Base-by-base conservation (phyloP, 345 rosid genomes). In the Populus tremula region DNA sequence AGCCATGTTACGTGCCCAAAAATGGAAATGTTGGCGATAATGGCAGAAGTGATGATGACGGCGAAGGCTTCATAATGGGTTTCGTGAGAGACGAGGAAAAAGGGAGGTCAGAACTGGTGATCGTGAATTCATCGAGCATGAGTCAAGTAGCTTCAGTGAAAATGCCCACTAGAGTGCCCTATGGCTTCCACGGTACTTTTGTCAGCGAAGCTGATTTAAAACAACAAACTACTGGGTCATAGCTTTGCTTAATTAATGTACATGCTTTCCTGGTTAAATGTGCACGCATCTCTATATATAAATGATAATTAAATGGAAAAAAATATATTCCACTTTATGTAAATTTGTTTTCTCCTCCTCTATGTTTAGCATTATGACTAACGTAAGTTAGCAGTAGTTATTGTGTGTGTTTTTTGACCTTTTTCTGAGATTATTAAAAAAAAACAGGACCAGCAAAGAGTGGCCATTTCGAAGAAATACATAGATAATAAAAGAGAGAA, bases 131-230 rank as follows among this genome's bases (percentile, higher is more conserved):
- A 25, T 54, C 70, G 38, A 84, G 38, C 69, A 85, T 91, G 92
- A 76, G 89, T 79, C 86, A 84, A 76, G 93, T 84, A 47, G 92
- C 86, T 61, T 43, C 69, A 10, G 87, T 93, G 27, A 69, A 43
- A 63, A 31, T 93, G 81, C 93, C 94, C 13, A 70, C 81, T 20
- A 86, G 97, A 71, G 97, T 91, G 16, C 92, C 98, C 4, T 90
- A 89, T 23, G 94, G 94, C 16, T 90, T 93, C 33, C 98, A 93
- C 78, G 98, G 94, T 14, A 86, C 91, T 12, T 91, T 91, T 82
- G 84, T 91, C 2, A 77, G 82, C 45, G 81, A 79, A 49, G 69
- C 69, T 69, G 90, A 90, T 35, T 79, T 91, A 33, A 81, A n/a
- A 20, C 76, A 62, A 62, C 90, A 92, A 76, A 72, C 77, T 20